Evolutionary conservation across 768 basidiomycete genomes (phyloP).

Genomic region (Tylopilus balloui): DNA sequence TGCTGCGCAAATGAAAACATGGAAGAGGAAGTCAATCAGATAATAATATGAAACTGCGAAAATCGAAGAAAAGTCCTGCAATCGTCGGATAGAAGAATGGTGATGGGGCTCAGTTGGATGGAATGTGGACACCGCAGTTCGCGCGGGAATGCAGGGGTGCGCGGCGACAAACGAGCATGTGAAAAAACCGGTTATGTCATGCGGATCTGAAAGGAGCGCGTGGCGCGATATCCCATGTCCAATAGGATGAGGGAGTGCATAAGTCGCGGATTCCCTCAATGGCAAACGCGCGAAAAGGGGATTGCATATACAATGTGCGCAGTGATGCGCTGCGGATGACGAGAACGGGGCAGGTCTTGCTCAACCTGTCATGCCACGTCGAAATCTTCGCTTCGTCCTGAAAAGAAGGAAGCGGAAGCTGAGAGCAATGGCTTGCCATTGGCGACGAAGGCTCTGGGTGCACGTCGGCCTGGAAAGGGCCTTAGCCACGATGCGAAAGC

Average conservation of each 20-base stretch:
- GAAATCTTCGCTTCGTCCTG: slow-evolving; percentile 41
- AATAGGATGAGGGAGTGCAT: slow-evolving; percentile 17
- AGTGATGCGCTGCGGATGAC: slow-evolving; percentile 9
- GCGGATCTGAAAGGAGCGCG: slow-evolving; percentile 21
- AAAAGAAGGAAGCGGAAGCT: slow-evolving; percentile 56
- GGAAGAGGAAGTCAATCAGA: slow-evolving; percentile 22
- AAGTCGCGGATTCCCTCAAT: slow-evolving; percentile 21
- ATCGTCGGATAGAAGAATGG: slow-evolving; percentile 5
- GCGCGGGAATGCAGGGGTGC: slow-evolving; percentile 20
- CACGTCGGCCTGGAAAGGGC: slow-evolving; percentile 48
- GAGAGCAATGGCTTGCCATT: slow-evolving; percentile 59
- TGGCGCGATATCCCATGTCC: slow-evolving; percentile 24
- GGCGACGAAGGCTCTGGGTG: slow-evolving; percentile 45
- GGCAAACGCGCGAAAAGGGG: slow-evolving; percentile 22
- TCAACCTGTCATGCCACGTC: slow-evolving; percentile 29
- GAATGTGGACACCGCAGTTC: slow-evolving; percentile 9
- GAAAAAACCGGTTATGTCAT: slow-evolving; percentile 16
- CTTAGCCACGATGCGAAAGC: neutral
- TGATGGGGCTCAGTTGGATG: neutral
- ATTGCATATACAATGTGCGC: slow-evolving; percentile 24
- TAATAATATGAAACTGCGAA: slow-evolving; percentile 25
- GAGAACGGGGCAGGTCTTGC: slow-evolving; percentile 1
- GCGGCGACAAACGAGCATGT: slow-evolving; percentile 11
- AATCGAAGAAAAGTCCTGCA: slow-evolving; percentile 12
- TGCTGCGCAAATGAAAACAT: slow-evolving; percentile 20